Conservation (phyloP, 129 eudicot genomes). For the Deinandra increscens region DNA sequence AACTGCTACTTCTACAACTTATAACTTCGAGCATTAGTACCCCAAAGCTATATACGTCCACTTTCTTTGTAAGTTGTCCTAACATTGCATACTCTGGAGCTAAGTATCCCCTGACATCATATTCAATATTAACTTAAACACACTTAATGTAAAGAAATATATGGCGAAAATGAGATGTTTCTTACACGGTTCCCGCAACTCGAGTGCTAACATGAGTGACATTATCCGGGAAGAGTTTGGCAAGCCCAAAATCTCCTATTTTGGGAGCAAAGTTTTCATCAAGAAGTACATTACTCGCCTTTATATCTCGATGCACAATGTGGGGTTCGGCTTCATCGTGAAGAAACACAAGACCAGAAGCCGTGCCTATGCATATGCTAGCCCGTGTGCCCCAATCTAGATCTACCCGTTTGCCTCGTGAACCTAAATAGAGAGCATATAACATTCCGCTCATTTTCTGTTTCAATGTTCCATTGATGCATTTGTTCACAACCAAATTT, state of each 20-base stretch:
- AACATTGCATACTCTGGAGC: slow-evolving; percentile 78
- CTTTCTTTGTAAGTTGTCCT: slow-evolving; percentile 81
- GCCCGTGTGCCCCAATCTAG: slow-evolving; percentile 76
- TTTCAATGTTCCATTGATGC: too few species aligned
- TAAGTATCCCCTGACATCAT: slow-evolving; percentile 60
- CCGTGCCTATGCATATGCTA: slow-evolving; percentile 68
- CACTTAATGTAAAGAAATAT: too few species aligned
- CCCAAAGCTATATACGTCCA: slow-evolving; percentile 83
- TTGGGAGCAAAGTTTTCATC: slow-evolving; percentile 66
- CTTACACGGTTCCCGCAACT: slow-evolving; percentile 77
- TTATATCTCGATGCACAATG: slow-evolving; percentile 83
- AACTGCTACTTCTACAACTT: slow-evolving; percentile 68
- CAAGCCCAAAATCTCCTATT: slow-evolving; percentile 82
- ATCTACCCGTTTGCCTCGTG: slow-evolving; percentile 41
- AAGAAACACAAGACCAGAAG: slow-evolving; percentile 80
- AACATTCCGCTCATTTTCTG: too few species aligned
- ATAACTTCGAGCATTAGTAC: slow-evolving; percentile 74
- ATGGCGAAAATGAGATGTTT: too few species aligned
- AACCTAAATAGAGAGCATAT: slow-evolving; percentile 24
- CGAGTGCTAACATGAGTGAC: slow-evolving; percentile 72
- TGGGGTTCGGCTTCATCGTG: slow-evolving; percentile 67
- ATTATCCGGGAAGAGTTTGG: slow-evolving; percentile 76
- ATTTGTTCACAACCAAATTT: too few species aligned
- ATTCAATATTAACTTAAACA: too few species aligned
- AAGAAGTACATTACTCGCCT: slow-evolving; percentile 81